Evolutionary conservation across 2,329 filamentous ascomycete species (phyloP), one percentile per base, ranked within the genome.

Genomic region (Sordariomycetes sp.): DNA sequence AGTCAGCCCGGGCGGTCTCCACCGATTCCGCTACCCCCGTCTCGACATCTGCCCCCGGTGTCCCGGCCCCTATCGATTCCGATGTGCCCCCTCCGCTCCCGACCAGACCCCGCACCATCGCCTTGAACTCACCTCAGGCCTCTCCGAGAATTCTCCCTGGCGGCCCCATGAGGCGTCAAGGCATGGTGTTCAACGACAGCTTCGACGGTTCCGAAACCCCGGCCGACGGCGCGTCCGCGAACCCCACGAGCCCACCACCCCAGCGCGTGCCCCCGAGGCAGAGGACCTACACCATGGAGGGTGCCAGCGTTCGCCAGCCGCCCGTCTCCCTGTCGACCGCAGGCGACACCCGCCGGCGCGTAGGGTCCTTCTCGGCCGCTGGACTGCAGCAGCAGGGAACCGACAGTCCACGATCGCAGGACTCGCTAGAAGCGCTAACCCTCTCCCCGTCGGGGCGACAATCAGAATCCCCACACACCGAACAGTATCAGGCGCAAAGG

Each of bases 311-410:
- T 67, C 75, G 80, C 48, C 77, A 75, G 58, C 75, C 79, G 53
- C 67, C 67, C 56, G 68, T 67, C 20, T 58, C 37, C 37, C 66
- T 72, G 14, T 66, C 71, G 40, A 67, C 71, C n/a, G 63, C 69
- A 3, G 60, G 68, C 40, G 80, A 83, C 60, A 77, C 73, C 63
- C 80, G 87, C 56, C 81, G 85, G 64, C 79, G 87, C 56, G 81
- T 90, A 51, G 85, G 87, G 55, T 90, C 87, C 32, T 82, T 90
- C 64, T 85, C 87, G 64, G 86, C 85, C 40, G 78, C 83, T 8
- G 67, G 58, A 18, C 80, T 83, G 4, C 75, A 81, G 54, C 74
- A 77, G 55, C 76, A 79, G 54, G 71, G 77, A 59, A 78, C 81
- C 24, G 79, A 81, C 48, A 71, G 74, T 59, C 75, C 72, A 58